A percentile compares a stretch with the other conserved stretches of the same genome.
Conservation (phyloP, 257 asterid genomes). For the Lithospermum erythrorhizon region DNA sequence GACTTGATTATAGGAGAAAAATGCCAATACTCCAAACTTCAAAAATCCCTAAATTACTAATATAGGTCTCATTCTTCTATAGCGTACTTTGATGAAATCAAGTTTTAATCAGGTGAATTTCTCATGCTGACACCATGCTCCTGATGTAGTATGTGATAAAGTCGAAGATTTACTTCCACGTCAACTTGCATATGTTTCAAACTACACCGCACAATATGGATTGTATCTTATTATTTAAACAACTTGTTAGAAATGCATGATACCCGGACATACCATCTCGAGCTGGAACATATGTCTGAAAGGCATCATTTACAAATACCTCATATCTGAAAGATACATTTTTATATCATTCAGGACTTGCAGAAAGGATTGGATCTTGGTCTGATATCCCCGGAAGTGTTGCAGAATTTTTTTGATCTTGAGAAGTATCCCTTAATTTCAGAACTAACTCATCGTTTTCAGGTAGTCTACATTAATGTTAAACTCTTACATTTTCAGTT, state of each 20-base stretch:
- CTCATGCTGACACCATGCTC: neutral
- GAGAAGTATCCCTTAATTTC: slow-evolving; percentile 75
- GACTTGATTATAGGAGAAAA: no score
- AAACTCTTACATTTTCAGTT: neutral
- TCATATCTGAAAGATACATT: neutral
- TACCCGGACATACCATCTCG: no score
- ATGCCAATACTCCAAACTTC: neutral
- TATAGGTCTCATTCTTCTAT: neutral
- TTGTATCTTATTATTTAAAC: no score
- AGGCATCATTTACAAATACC: neutral
- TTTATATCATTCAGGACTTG: slow-evolving; percentile 47
- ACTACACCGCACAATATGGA: no score
- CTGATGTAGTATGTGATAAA: no score
- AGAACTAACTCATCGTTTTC: slow-evolving; percentile 60
- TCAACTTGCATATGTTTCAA: no score
- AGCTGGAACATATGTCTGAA: neutral
- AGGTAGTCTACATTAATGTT: slow-evolving; percentile 29
- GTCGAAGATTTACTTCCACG: neutral
- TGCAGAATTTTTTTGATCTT: slow-evolving; percentile 81
- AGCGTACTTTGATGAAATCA: neutral
- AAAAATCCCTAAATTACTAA: no score
- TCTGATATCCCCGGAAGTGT: slow-evolving; percentile 87
- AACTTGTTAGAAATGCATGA: no score
- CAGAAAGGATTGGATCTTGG: slow-evolving; percentile 95
- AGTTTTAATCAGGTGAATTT: neutral